Evolutionary conservation across 2,329 filamentous ascomycete species (phyloP).

Genomic region (Hypoxylon sp.): DNA sequence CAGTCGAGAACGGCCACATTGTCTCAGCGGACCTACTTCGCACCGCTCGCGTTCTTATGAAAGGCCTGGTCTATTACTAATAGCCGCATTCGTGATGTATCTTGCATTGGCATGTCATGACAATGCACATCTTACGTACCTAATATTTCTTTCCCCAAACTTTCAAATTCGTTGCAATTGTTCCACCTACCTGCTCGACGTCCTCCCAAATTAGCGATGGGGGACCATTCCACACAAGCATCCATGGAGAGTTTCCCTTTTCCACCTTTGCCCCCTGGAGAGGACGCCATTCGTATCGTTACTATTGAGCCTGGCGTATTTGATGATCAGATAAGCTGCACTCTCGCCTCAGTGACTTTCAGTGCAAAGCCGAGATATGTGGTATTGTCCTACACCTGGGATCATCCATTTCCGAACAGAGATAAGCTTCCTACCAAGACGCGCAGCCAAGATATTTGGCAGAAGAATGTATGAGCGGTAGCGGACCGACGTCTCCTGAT

Average conservation of each 20-base stretch:
- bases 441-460: not conserved
- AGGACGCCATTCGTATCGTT: constrained; percentile 36
- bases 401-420: constrained; percentile 29
- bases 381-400: constrained; percentile 51
- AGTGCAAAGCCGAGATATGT: constrained; percentile 44
- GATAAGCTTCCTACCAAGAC: not conserved
- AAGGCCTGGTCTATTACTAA: constrained; percentile 63
- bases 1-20: constrained; percentile 58
- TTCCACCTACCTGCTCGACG: not conserved
- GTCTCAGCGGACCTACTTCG: constrained; percentile 62
- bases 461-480: not conserved
- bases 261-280: constrained; percentile 5
- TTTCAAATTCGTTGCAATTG: not conserved
- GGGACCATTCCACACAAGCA: not conserved
- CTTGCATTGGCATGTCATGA: too few species aligned
- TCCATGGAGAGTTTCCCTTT: constrained; percentile 8
- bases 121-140: not conserved
- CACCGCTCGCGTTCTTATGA: constrained; percentile 66
- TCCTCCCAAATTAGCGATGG: not conserved
- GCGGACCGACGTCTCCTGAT: not conserved
- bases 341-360: constrained; percentile 39
- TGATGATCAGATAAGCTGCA: constrained; percentile 32
- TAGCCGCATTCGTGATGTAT: not conserved
- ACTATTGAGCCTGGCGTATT: constrained; percentile 44
- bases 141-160: not conserved